Evolutionary conservation across 2,329 filamentous ascomycete genomes (phyloP), one percentile per base, ranked within the genome.

Genomic region (Phoma sp.): DNA sequence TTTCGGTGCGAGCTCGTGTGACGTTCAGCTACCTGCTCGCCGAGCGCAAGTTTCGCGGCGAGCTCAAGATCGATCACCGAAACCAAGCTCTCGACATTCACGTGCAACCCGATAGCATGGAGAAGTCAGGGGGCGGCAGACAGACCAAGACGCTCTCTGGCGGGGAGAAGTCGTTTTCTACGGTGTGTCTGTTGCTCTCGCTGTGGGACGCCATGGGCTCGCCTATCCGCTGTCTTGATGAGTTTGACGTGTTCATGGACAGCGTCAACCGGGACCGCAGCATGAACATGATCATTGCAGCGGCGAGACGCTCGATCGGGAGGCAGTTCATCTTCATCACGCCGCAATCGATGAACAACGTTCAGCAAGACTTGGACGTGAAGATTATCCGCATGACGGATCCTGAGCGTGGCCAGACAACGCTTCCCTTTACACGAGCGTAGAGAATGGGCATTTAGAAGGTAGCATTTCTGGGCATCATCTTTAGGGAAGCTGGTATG

Each of bases 161-260:
- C 48, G 95, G 95, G 27, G 95, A 99, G 74, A 99, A 99, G 75
- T 98, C 94, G 0, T 99, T 98, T 74, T 96, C 93, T 3, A 96
- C 94, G 4, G 96, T 98, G 56, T 99, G 95, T 77, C 84, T 99
- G 65, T 80, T 99, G 50, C 82, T 99, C 29, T 87, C 92, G 2
- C 88, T 99, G 17, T 99, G 95, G 95, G 95, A 99, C 72, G 94
- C 95, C 27, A 99, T 99, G 89, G 94, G 95, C 10, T 96, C 92
- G 17, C 94, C 93, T 0, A 89, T 99, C 57, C 87, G 95, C 50
- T 99, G 95, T 70, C 82, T 99, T 49, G 95, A 99, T 76, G 95
- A 99, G 76, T 99, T 98, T 71, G 95, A 99, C 73, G 95, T 99
- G 29, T 99, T 97, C 81, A 99, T 99, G 95, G 95, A 99, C 76